Evolutionary conservation across 495 filamentous ascomycete genomes (phyloP), one percentile per base, ranked within the genome.

Genomic region (Penicillium malachiteum): DNA sequence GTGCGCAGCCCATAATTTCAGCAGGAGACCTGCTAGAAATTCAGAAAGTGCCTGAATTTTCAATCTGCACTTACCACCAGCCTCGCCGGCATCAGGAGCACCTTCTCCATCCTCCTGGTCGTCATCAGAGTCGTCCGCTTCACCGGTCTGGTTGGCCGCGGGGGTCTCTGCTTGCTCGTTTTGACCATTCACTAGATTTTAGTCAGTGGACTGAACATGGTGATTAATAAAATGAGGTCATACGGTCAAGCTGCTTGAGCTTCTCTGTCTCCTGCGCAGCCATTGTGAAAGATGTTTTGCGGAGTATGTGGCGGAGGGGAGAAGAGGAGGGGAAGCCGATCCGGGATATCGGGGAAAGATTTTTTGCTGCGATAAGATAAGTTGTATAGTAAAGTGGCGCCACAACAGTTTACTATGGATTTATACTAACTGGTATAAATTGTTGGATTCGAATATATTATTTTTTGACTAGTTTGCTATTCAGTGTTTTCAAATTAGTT

Each of bases 101-200:
- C 60, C 68, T 30, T 64, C 70, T 50, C 77, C 80, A 33, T 81
- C 78, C 16, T 82, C 81, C 37, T 77, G 77, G 32, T 79, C 80
- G 44, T 90, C 87, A 32, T 88, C 86, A 26, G 85, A 87, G 42
- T 89, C 85, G 50, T 89, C 81, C 17, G 78, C 83, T 54, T 82
- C 78, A 50, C 64, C 74, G 47, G 71, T 59, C 54, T 74, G 69
- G 48, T 48, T 67, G 35, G 67, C 65, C 50, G 76, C 73, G 41
- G 78, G 66, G 51, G 71, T 66, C 37, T 70, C 65, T 46, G 66
- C 64, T 50, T 78, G 71, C 7, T 71, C 72, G 64, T 70, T 74
- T 48, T 80, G 79, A 59, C 72, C 76, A 62, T 77, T 78, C 57
- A 77, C 76, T 76, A 38, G 56, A 58, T 54, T 64, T 50, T 48